Evolutionary conservation across 2,329 filamentous ascomycete genomes (phyloP), one percentile per base, ranked within the genome.

Genomic region (Capronia coronata): DNA sequence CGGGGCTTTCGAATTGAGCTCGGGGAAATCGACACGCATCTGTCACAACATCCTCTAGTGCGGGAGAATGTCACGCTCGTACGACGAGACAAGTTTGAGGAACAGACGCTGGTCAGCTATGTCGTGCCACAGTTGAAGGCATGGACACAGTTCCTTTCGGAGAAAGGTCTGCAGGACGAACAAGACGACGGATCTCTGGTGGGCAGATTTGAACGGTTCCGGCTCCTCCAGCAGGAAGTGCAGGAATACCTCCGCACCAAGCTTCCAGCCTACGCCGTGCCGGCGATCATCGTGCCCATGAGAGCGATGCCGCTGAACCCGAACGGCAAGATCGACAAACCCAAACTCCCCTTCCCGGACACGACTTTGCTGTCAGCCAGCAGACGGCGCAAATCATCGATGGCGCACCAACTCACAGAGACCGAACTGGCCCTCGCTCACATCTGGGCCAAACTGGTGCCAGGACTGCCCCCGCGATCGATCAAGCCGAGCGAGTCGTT

Each of bases 1-100:
- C 84, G 93, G 52, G 91, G 91, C 1, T 97, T 96, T 75, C 79
- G 91, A 54, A 94, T 98, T 59, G 93, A 98, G 70, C 81, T 97
- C 39, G 85, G 84, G 56, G 93, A 97, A 59, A 96, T 97, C 59
- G 90, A 97, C 67, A 85, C 76, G 35, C 84, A 94, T 65, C 71
- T 96, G 40, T 85, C 81, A 46, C 77, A 82, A 38, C 80, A 87
- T 68, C 81, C 79, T 1, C 70, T 94, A 19, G 79, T 97, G 19
- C 78, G 87, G 34, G 91, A 97, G 58, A 88, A 86, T 67, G 83
- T 87, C 59, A 97, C 91, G 0, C 71, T 97, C 2, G 80, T 97
- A 2, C 80, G 87, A 66, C 80, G 87, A 68, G 84, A 94, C 68
- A 83, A 83, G 61, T 80, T 89, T 64, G 87, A 94, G 66, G 91